Base-by-base conservation (phyloP, 768 basidiomycete species). In the Auricularia heimuer region DNA sequence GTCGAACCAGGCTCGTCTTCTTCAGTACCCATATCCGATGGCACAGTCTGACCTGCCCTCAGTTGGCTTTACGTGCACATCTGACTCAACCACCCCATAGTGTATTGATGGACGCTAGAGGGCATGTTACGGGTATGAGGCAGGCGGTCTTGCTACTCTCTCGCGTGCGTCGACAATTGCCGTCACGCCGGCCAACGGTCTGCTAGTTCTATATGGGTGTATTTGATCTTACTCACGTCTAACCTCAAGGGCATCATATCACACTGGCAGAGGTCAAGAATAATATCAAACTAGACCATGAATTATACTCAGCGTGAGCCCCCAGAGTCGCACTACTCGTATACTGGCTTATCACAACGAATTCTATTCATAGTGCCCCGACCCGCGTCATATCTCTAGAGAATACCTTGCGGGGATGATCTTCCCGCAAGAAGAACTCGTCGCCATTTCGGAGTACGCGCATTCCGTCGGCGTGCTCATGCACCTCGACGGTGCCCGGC, bases 401-500 rank as follows among this genome's bases (percentile, higher is more conserved):
- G 77, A 99, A 99, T 73, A 97, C 96, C 1, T 81, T 99, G 39
- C 87, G 90, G 63, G 96, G 33, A 91, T 87, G 51, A 89, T 99
- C 68, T 84, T 95, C 66, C 94, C 96, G 2, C 95, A 98, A 70
- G 82, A 87, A 8, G 94, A 96, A 70, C 82, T 95, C 61, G 76
- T 89, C 60, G 85, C 85, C 64, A 98, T 98, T 64, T 87, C 88
- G 8, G 79, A 88, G 16, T 87, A 81, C 70, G 94, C 87, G 18
- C 88, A 80, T 71, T 81, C 83, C 51, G 78, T 83, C 36, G 85
- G 82, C 44, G 81, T 94, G 66, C 86, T 85, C 69, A 86, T 95
- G 84, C 96, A 98, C 70, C 82, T 92, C 24, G 92, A 97, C 73
- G 96, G 96, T 37, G 96, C 96, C 7, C 85, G 96, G 58, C 82